phyloP scores from a whole-genome alignment of 805 yeast genomes.

The Saccharomyces paradoxus region DNA sequence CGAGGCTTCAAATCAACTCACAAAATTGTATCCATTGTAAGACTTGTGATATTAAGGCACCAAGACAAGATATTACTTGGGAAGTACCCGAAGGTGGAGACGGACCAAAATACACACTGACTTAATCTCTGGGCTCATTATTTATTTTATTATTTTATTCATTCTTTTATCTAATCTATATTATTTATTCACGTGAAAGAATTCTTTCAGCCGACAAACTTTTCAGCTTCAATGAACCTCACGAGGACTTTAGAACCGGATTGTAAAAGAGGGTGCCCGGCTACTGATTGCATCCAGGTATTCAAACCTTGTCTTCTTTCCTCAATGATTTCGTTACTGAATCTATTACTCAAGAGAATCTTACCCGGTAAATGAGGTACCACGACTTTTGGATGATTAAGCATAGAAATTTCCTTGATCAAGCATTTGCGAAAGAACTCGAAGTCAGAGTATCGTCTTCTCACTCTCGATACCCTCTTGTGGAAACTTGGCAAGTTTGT shows the following conservation, averaged over 20 bases:
- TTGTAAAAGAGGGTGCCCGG: constrained; percentile 89
- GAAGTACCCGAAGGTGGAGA: constrained; percentile 98
- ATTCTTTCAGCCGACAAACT: constrained; percentile 20
- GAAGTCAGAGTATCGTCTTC: constrained; percentile 86
- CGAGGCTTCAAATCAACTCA: constrained; percentile 84
- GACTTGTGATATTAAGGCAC: constrained; percentile 95
- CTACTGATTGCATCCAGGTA: constrained; percentile 66
- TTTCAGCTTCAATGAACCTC: constrained; percentile 81
- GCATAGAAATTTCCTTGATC: constrained; percentile 57
- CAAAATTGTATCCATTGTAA: constrained; percentile 98
- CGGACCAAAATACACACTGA: constrained; percentile 80
- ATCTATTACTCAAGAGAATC: constrained; percentile 58
- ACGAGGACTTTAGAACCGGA: constrained; percentile 72
- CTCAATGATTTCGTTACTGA: constrained; percentile 76
- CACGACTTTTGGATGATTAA: constrained; percentile 46
- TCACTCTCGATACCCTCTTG: constrained; percentile 52
- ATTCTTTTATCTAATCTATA: not conserved
- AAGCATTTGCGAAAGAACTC: constrained; percentile 69
- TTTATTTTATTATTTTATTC: not conserved
- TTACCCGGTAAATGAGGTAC: constrained; percentile 92
- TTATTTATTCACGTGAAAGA: not conserved
- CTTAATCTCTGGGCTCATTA: not conserved
- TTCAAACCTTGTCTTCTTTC: constrained; percentile 77
- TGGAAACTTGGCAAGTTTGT: constrained; percentile 88
- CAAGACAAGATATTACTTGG: constrained; percentile 92